Base-by-base conservation (phyloP, 768 basidiomycete genomes). In the Suillus bovinus region DNA sequence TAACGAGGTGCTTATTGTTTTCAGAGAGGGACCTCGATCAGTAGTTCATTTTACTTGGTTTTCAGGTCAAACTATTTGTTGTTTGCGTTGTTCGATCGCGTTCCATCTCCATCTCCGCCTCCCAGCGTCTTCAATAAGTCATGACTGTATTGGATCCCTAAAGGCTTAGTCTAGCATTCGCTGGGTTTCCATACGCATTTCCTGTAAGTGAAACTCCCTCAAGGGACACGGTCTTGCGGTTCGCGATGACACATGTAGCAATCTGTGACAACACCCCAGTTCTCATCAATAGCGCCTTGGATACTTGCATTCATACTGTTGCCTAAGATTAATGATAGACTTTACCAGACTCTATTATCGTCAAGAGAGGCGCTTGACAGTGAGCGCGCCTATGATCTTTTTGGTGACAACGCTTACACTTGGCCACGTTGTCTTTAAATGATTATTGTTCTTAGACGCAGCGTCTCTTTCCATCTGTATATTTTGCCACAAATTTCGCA, bases 21-120 rank as follows among this genome's bases (percentile, higher is more conserved):
- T 39, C 27, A 56, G 55, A 27, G 24, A 39, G 38, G 55, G 38
- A 39, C 55, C 38, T 56, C 20, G 55, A 39, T 41, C 38, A 39
- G 38, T 56, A 56, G 24, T 27, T 29, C 6, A 13, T 27, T 8
- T 54, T 14, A 20, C n/a, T 14, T 10, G 22, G 22, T 16, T 22
- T 53, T 55, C 22, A 24, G n/a, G 9, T 24, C 17, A 27, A 55
- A 17, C 7, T 36, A 7, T 47, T 14, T 24, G 27, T 50, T 52
- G 10, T 52, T 52, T 31, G 50, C 50, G 31, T 11, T 13, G 11
- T 20, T 52, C 20, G 10, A 52, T 13, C 31, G 20, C 20, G 9
- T n/a, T 20, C 11, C 10, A 52, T 52, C 11, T 13, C 33, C 2
- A 52, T 33, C 20, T 33, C 29, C 20, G 20, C 10, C 29, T 29